Conservation (phyloP, 164 flowering plant species). For the Piper longum region DNA sequence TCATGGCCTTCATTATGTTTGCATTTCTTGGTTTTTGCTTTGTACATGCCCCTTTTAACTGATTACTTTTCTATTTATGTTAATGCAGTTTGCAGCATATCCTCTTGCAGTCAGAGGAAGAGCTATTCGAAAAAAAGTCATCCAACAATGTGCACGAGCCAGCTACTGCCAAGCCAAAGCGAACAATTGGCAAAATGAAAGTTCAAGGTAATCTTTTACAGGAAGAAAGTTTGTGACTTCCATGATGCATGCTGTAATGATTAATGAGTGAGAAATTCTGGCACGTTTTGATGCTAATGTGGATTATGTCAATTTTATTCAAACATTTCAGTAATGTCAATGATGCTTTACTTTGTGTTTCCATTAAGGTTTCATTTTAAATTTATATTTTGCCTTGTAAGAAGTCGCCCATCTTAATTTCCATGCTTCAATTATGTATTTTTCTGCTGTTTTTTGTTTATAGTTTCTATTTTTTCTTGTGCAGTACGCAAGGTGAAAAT, state of each 20-base stretch:
- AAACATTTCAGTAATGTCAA: not conserved
- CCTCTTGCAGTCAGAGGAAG: constrained; percentile 80
- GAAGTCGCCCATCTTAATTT: not conserved
- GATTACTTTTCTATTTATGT: constrained; percentile 4
- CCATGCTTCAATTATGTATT: not conserved
- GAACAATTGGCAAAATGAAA: constrained; percentile 75
- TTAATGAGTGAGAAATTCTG: too few relatives aligned
- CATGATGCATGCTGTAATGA: not conserved
- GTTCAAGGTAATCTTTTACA: constrained; percentile 53
- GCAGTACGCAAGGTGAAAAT: constrained; percentile 82
- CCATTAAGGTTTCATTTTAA: not conserved
- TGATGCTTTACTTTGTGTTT: not conserved
- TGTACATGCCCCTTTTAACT: not conserved
- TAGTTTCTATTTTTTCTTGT: constrained; percentile 8
- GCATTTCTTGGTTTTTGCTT: constrained; percentile 1
- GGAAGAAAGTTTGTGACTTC: not conserved
- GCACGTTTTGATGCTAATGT: not conserved
- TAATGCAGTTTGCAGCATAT: constrained; percentile 53
- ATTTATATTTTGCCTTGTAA: not conserved
- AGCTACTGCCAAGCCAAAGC: constrained; percentile 67
- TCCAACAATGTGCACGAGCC: constrained; percentile 46
- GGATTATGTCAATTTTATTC: not conserved
- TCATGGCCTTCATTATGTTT: not conserved
- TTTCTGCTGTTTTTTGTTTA: not conserved
- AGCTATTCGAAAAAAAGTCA: constrained; percentile 43